Percentiles rank a stretch among this genome's conserved stretches.
phyloP scores from a whole-genome alignment of 1,284 basidiomycete genomes.

The Coniferiporia sulphurascens region DNA sequence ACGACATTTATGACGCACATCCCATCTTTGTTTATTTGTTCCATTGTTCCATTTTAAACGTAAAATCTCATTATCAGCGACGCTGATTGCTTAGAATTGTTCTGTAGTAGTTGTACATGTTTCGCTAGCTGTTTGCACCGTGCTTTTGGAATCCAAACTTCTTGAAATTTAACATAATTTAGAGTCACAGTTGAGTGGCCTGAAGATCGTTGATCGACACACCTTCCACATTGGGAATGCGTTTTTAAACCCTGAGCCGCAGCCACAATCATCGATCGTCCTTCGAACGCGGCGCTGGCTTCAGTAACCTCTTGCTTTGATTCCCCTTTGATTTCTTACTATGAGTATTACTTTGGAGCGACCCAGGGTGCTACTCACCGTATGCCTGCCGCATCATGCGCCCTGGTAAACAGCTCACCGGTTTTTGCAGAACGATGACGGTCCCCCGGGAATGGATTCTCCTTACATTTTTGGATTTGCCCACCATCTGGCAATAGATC shows the following conservation, averaged over 20 bases:
- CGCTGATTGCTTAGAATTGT: not conserved
- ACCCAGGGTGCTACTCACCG: constrained; percentile 13
- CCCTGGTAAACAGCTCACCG: not conserved
- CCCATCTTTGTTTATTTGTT: not conserved
- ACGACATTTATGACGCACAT: not conserved
- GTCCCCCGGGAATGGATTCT: constrained; percentile 73
- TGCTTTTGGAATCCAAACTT: not conserved
- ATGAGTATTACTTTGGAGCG: not conserved
- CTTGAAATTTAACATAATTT: too few relatives aligned
- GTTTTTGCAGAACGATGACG: constrained; percentile 73
- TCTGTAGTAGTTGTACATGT: constrained; percentile 12
- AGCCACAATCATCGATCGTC: too few relatives aligned
- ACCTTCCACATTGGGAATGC: too few relatives aligned
- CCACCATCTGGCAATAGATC: constrained; percentile 53
- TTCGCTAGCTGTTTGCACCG: constrained; percentile 4
- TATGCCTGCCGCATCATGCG: not conserved
- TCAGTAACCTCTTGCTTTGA: too few relatives aligned
- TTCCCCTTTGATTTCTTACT: not conserved
- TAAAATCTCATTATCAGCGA: not conserved
- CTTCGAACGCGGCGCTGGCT: too few relatives aligned
- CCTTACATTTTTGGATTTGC: constrained; percentile 84
- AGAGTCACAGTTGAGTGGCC: too few relatives aligned
- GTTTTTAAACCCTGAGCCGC: too few relatives aligned
- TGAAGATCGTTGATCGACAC: too few relatives aligned
- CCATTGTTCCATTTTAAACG: not conserved